Evolutionary conservation across 371 early-diverging fungal genomes (phyloP), one percentile per base, ranked within the genome.

Genomic region (Actinomortierella ambigua): DNA sequence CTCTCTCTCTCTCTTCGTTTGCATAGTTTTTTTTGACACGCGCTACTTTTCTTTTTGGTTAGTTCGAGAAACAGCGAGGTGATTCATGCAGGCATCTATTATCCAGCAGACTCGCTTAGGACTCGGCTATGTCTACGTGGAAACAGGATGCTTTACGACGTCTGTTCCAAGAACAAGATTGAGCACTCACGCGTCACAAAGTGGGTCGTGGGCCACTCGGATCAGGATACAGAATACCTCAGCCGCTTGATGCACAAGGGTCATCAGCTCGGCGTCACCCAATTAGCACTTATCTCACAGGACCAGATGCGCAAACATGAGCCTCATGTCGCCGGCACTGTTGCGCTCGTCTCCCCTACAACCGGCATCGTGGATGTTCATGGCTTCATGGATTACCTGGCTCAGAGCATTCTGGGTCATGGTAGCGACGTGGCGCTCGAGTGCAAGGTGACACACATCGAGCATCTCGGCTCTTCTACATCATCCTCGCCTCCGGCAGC

Each of bases 41-140:
- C 20, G 29, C 22, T 26, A 2, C 14, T 17, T 29, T 42, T 50
- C 28, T 4, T 43, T 23, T 11, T 39, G 15, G 3, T 9, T 57
- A 89, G 93, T 66, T 88, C 95, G n/a, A 79, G 96, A 20, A 95
- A 95, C 81, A 93, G 93, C 61, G 93, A 94, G 63, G 94, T 95
- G 13, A 95, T 95, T 64, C 96, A 95, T 65, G 95, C 93, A 8
- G 96, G 96, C 0, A 79, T 95, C 9, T 94, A 95, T 78, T 95
- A 95, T 54, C 93, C 95, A 2, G 62, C 61, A 13, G 79, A 86
- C 55, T 92, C 90, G 51, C 76, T 95, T 40, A 94, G 94, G 64
- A 93, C 94, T 3, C 61, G 58, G 34, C 79, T 95, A 9, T 95
- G 96, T 68, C 88, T 94, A 34, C 80, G 85, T 8, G 96, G 96